phyloP scores from a whole-genome alignment of 2,329 filamentous ascomycete species.

The Aschersonia sp. region DNA sequence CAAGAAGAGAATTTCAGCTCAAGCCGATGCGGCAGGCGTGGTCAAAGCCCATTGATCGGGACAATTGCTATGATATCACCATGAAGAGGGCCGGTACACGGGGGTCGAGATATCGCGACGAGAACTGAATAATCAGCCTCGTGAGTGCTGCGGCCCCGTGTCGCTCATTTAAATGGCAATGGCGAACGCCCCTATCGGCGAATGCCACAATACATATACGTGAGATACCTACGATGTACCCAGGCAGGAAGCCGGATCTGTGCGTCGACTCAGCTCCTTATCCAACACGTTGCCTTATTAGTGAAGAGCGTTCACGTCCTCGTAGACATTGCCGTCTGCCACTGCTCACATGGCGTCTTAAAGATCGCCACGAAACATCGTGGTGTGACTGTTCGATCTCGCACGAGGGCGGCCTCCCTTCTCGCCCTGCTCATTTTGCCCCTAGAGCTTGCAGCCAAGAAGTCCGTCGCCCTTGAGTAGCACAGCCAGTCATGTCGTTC shows the following conservation, averaged over 20 bases:
- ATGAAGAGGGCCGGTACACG: background rate
- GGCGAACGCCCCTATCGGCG: too few species aligned
- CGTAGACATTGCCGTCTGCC: too few species aligned
- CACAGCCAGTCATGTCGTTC: slow-evolving; percentile 1
- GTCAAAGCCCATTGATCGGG: slow-evolving; percentile 45
- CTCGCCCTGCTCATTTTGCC: background rate
- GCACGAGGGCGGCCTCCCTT: background rate
- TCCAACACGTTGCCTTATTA: too few species aligned
- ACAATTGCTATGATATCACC: background rate
- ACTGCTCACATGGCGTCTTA: too few species aligned
- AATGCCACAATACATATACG: too few species aligned
- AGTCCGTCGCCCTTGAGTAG: background rate
- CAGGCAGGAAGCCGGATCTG: too few species aligned
- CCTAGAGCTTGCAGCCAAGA: background rate
- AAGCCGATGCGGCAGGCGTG: slow-evolving; percentile 79
- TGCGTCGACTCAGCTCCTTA: too few species aligned
- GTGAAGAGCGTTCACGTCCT: too few species aligned
- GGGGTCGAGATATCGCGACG: background rate
- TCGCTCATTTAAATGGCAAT: too few species aligned
- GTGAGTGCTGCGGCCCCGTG: too few species aligned
- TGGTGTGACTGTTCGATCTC: background rate
- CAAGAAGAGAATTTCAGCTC: slow-evolving; percentile 88
- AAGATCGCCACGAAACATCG: too few species aligned
- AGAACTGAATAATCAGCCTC: background rate
- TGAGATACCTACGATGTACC: too few species aligned